Evolutionary conservation across 352 stramenopile species (phyloP).

Genomic region (Phytophthora colocasiae): DNA sequence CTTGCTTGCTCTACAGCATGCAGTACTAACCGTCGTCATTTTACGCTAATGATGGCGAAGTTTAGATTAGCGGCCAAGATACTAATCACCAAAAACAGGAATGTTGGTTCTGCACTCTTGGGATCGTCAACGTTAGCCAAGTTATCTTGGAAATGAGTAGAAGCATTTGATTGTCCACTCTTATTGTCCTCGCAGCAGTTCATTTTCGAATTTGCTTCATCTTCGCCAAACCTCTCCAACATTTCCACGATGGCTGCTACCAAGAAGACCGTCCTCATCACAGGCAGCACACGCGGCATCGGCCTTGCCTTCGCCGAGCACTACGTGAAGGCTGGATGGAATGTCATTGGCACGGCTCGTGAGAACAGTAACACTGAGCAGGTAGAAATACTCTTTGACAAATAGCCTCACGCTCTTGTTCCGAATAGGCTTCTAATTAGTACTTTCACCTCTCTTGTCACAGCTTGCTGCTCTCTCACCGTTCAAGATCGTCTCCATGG

Average conservation of each 20-base stretch:
- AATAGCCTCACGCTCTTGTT: not conserved
- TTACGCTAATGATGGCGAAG: no score
- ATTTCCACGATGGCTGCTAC: not conserved
- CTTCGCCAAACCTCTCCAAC: slow-evolving; percentile 1
- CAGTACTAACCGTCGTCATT: no score
- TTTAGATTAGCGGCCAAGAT: no score
- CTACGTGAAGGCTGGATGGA: slow-evolving; percentile 14
- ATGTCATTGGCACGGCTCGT: slow-evolving; percentile 17
- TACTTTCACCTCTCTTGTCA: not conserved
- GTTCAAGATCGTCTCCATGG: slow-evolving; percentile 14
- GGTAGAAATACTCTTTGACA: not conserved
- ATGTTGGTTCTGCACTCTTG: no score
- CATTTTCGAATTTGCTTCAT: slow-evolving; percentile 6
- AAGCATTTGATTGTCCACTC: no score
- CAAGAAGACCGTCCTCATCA: slow-evolving; percentile 15
- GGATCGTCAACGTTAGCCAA: no score
- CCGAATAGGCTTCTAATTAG: not conserved
- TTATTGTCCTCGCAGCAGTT: not conserved
- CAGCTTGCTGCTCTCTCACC: slow-evolving; percentile 10
- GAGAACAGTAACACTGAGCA: slow-evolving; percentile 10
- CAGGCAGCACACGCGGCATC: slow-evolving; percentile 10
- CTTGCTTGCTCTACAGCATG: no score
- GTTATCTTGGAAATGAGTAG: no score
- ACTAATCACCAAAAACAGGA: no score
- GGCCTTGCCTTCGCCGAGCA: slow-evolving; percentile 11